Base-by-base conservation (phyloP, 192 early-diverging fungal genomes). In the Linnemannia schmuckeri region DNA sequence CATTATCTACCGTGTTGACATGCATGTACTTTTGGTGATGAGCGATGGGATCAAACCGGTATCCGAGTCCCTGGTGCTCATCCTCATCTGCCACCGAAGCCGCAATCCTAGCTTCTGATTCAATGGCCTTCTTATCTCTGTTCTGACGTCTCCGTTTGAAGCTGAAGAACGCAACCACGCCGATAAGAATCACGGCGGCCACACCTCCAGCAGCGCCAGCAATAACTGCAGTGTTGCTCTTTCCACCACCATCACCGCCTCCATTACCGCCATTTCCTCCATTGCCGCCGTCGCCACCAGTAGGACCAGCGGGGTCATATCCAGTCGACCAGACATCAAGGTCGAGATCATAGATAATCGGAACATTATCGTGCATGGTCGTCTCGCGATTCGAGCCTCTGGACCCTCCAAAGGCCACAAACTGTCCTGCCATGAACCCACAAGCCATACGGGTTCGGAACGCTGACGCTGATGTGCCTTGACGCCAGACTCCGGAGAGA, bases 331-430 rank as follows among this genome's bases (percentile, higher is more conserved):
- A 81, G 24, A 10, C 18, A 38, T 82, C 37, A 7, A 30, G 41
- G 12, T 22, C 69, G n/a, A 71, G 30, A 44, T 76, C 70, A n/a
- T 82, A 82, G 24, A 82, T 44, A 27, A 72, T 69, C 0, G 71
- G 75, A 24, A 72, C 27, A 42, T 72, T 74, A 47, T 35, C 38
- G 35, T 54, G 82, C 82, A 77, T 83, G 22, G 81, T 76, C 4
- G 76, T 74, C 22, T 54, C 37, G 22, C 82, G 72, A 38, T 72
- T 75, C 40, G 66, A 15, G 20, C 52, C 74, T 13, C 68, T 79
- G 9, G 82, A 87, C 42, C 84, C 84, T 13, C 84, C 84, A 55
- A 54, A 87, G 61, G 63, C 79, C 27, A 87, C 68, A n/a, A 87
- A 75, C 63, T 87, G 84, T 27, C 24, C 42, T 35, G 74, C 38